These are phyloP conservation scores for Tetrahymena thermophila DNA, from an alignment of 73 alveolate species.

Conservation along the genomic window DNA sequence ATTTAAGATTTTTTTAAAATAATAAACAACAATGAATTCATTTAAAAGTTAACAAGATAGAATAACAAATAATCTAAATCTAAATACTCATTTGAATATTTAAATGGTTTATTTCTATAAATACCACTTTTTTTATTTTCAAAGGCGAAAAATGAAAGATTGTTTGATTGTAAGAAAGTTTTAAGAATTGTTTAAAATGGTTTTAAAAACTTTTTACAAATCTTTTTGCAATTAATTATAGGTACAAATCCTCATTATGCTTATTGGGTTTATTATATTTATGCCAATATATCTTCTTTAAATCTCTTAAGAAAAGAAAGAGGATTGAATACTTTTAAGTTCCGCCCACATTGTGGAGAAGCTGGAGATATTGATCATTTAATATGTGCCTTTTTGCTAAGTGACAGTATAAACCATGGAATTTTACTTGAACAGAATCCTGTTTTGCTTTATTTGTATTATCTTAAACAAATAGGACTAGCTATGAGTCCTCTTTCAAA, in stretches of 20 bases:
- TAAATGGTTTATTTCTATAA: too few relatives aligned
- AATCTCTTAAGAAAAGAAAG: slow-evolving; percentile 53
- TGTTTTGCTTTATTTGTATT: slow-evolving; percentile 51
- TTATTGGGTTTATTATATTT: slow-evolving; percentile 61
- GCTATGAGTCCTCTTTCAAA: slow-evolving; percentile 75
- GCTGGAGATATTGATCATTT: slow-evolving; percentile 70
- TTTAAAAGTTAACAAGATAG: too few relatives aligned
- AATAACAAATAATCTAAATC: too few relatives aligned
- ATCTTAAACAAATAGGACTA: slow-evolving; percentile 64
- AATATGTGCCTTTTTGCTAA: slow-evolving; percentile 51
- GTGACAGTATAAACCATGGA: slow-evolving; percentile 56
- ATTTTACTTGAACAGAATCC: slow-evolving; percentile 48
- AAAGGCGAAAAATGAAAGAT: too few relatives aligned
- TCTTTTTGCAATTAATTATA: too few relatives aligned
- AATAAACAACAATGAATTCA: too few relatives aligned
- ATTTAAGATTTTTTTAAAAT: too few relatives aligned
- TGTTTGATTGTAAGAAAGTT: too few relatives aligned
- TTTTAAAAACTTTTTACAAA: too few relatives aligned
- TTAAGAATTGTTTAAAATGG: too few relatives aligned
- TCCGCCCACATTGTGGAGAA: slow-evolving; percentile 78
- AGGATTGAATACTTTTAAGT: slow-evolving; percentile 44
- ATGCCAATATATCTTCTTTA: slow-evolving; percentile 50
- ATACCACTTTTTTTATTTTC: too few relatives aligned
- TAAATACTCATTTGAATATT: too few relatives aligned
- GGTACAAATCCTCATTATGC: slow-evolving; percentile 53